phyloP scores from a whole-genome alignment of 345 rosid species.

The Bruguiera sexangula region DNA sequence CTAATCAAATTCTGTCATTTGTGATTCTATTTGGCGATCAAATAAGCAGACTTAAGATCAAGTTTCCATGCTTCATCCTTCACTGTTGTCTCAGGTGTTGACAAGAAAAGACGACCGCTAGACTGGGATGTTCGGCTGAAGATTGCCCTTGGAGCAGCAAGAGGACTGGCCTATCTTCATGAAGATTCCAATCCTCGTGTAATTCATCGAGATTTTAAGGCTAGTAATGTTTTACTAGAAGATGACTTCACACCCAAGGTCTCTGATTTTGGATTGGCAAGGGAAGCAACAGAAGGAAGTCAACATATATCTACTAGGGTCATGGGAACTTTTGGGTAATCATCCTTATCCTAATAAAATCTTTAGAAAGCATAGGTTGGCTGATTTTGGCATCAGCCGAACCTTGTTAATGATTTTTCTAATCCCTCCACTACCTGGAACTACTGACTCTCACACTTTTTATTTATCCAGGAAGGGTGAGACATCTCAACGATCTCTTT shows the following conservation, averaged over 20 bases:
- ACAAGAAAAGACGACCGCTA: conserved; percentile 65
- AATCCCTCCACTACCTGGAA: too few relatives aligned
- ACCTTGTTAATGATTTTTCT: too few relatives aligned
- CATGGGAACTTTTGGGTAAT: conserved; percentile 99
- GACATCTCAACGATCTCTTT: too few relatives aligned
- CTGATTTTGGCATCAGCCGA: too few relatives aligned
- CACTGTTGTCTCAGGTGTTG: conserved; percentile 42
- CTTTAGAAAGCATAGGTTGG: neutral
- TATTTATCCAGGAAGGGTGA: too few relatives aligned
- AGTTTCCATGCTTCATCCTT: conserved; percentile 1
- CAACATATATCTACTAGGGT: conserved; percentile 93
- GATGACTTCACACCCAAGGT: conserved; percentile 94
- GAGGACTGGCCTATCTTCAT: conserved; percentile 98
- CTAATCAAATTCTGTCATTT: neutral
- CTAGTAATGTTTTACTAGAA: conserved; percentile 88
- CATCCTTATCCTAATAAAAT: neutral
- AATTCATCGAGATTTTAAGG: conserved; percentile 96
- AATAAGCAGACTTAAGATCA: neutral
- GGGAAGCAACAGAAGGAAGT: conserved; percentile 99
- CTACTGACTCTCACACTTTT: too few relatives aligned
- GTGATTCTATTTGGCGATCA: conserved; percentile 2
- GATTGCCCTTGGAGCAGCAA: conserved; percentile 97
- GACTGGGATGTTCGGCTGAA: conserved; percentile 97
- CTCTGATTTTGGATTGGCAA: conserved; percentile 99
- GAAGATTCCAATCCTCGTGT: conserved; percentile 99